Evolutionary conservation across 2,329 filamentous ascomycete genomes (phyloP), one percentile per base, ranked within the genome.

Genomic region (Pseudocercospora musae): DNA sequence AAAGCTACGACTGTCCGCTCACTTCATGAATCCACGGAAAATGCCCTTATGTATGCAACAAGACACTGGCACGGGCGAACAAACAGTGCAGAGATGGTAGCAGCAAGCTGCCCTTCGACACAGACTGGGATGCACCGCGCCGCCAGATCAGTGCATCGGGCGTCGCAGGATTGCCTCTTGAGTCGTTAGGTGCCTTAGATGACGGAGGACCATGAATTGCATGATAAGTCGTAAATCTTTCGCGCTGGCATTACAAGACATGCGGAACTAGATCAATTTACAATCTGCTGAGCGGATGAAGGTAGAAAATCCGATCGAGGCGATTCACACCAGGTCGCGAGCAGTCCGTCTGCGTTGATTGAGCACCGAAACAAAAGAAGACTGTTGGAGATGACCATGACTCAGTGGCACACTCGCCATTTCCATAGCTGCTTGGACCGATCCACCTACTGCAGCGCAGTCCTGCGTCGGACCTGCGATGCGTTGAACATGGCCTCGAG

Each of bases 161-260:
- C 15, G 50, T 54, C 50, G 50, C 50, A 54, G 27, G 31, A 37
- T 31, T 54, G 52, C 31, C 52, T 23, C 15, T n/a, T 54, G 52
- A 54, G 27, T 54, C 29, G 52, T 29, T 54, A 54, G 52, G 52
- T 37, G 25, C 27, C n/a, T 54, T 52, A 52, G 37, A 40, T 40
- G 15, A 29, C 48, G 21, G 15, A 52, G 29, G 48, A 52, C 53
- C 53, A 25, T 42, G 25, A 37, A 21, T 29, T 33, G 25, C 25
- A 33, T 40, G 29, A 40, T 18, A 37, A 29, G n/a, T 20, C 33
- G 11, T 25, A 9, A 8, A 40, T 18, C 37, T 40, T 18, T 40
- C 15, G 37, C 15, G 6, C n/a, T 40, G 37, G 15, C 37, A 40
- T 18, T 40, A 40, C 37, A 40, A 13, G 37, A 40, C 37, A 18